phyloP scores from a whole-genome alignment of 805 yeast species.

The Saccharomycopsis guyanensis region DNA sequence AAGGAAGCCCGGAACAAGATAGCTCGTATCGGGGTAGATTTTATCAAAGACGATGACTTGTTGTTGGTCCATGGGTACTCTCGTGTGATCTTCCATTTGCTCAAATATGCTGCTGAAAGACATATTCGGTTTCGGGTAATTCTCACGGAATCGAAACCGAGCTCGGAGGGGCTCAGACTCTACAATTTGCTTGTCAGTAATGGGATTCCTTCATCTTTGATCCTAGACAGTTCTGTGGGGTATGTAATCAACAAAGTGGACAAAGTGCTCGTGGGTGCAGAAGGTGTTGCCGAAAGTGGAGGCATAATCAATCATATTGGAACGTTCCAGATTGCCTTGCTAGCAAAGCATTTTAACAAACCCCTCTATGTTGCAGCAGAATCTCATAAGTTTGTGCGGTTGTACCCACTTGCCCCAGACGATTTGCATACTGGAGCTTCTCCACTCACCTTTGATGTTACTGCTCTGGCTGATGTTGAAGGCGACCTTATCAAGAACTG shows the following conservation, averaged over 20 bases:
- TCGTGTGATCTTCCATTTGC: slow-evolving; percentile 76
- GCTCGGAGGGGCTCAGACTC: slow-evolving; percentile 58
- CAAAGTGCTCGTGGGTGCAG: slow-evolving; percentile 95
- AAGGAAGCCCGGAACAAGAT: slow-evolving; percentile 81
- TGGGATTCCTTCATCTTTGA: slow-evolving; percentile 80
- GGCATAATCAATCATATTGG: slow-evolving; percentile 96
- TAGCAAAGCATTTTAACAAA: slow-evolving; percentile 83
- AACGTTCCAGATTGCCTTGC: slow-evolving; percentile 86
- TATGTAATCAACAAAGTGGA: slow-evolving; percentile 85
- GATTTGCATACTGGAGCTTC: slow-evolving; percentile 65
- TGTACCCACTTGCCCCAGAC: slow-evolving; percentile 89
- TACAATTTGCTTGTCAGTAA: slow-evolving; percentile 56
- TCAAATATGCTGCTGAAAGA: slow-evolving; percentile 69
- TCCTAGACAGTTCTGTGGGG: slow-evolving; percentile 92
- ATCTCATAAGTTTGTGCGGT: slow-evolving; percentile 90
- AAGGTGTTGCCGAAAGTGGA: slow-evolving; percentile 98
- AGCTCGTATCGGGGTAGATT: slow-evolving; percentile 81
- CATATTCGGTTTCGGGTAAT: slow-evolving; percentile 75
- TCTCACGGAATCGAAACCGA: slow-evolving; percentile 88
- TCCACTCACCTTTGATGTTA: slow-evolving; percentile 37
- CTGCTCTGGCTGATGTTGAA: slow-evolving; percentile 18
- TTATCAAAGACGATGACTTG: slow-evolving; percentile 88
- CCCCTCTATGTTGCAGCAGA: slow-evolving; percentile 94
- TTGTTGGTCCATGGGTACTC: slow-evolving; percentile 87
- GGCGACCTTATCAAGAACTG: slow-evolving; percentile 26